Percentiles rank a stretch among this genome's conserved stretches.
Conservation (phyloP, 2,329 filamentous ascomycete genomes). For the Rutstroemia sydowiana region DNA sequence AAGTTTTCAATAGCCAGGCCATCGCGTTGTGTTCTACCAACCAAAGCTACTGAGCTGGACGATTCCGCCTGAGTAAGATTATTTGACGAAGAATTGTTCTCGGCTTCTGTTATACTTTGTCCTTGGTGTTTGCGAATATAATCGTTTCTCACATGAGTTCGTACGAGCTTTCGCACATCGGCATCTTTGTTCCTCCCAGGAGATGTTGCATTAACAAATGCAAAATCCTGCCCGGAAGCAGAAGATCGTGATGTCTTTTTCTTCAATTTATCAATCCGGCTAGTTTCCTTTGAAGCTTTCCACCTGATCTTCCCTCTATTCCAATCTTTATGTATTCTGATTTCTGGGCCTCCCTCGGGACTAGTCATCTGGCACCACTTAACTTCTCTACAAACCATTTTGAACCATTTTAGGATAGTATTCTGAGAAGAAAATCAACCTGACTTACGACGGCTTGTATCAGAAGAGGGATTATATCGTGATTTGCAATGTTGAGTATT, state of each 20-base stretch:
- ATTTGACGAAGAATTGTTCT: background rate
- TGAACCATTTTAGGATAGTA: background rate
- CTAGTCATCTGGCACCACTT: background rate
- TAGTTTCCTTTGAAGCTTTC: background rate
- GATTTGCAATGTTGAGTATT: too few species aligned
- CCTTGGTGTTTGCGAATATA: constrained; percentile 9
- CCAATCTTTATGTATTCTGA: constrained; percentile 3
- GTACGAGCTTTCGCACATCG: constrained; percentile 12
- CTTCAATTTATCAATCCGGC: background rate
- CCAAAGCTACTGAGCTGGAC: background rate
- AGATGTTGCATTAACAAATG: constrained; percentile 14
- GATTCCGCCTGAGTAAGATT: background rate
- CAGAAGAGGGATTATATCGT: too few species aligned
- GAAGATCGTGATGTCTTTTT: background rate
- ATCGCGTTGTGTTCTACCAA: background rate
- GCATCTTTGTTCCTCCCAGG: constrained; percentile 8
- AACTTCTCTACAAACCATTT: background rate
- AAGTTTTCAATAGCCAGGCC: background rate
- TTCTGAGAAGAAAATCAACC: background rate
- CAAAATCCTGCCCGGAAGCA: constrained; percentile 7
- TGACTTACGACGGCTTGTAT: too few species aligned
- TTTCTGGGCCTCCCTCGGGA: background rate
- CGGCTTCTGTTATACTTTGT: background rate
- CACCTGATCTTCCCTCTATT: background rate
- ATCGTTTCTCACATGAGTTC: constrained; percentile 19